Conservation (phyloP, 129 eudicot genomes). For the Centella asiatica region DNA sequence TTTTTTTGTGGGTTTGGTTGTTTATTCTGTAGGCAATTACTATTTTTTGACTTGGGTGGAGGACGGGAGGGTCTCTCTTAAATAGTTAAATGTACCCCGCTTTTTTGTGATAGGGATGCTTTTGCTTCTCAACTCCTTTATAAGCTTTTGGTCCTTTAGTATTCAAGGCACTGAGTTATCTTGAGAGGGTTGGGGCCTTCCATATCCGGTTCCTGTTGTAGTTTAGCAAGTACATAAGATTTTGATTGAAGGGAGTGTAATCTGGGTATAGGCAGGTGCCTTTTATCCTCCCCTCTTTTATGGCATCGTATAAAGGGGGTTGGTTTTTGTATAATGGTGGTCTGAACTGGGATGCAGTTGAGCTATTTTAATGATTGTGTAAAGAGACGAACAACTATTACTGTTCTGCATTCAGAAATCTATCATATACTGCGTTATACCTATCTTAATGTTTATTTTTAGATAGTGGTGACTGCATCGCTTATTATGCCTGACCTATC, state of each 20-base stretch:
- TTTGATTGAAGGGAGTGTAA: slow-evolving; percentile 16
- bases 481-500: too few relatives aligned
- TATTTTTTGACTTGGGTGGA: slow-evolving; percentile 18
- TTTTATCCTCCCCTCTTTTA: neutral
- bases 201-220: slow-evolving; percentile 11
- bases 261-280: slow-evolving; percentile 4
- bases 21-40: slow-evolving; percentile 27
- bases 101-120: slow-evolving; percentile 2
- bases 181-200: slow-evolving; percentile 9
- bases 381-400: neutral
- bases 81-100: neutral
- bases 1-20: slow-evolving; percentile 18
- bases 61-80: slow-evolving; percentile 13
- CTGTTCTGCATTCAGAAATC: slow-evolving; percentile 5
- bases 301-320: neutral
- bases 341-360: slow-evolving; percentile 1
- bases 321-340: neutral
- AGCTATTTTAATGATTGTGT: neutral
- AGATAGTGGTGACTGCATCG: neutral
- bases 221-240: slow-evolving; percentile 19
- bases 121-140: neutral
- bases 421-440: slow-evolving; percentile 3
- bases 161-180: slow-evolving; percentile 1
- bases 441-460: neutral
- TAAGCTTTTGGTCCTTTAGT: neutral